phyloP scores from a whole-genome alignment of 345 rosid genomes.

The Anastatica hierochuntica region DNA sequence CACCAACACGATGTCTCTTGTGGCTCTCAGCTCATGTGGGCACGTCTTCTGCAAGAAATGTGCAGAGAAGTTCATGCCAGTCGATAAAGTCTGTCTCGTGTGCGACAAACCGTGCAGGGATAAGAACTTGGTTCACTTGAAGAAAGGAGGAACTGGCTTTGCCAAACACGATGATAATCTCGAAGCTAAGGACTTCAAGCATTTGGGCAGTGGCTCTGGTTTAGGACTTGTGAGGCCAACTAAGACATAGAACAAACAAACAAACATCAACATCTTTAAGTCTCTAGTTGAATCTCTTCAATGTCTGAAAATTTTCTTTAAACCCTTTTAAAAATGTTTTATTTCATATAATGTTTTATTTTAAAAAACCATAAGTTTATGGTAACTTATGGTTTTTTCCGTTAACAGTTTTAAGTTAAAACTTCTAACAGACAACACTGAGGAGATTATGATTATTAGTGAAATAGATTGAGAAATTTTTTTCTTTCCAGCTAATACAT shows the following conservation, averaged over 20 bases:
- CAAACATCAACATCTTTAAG: no score
- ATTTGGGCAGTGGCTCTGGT: constrained; percentile 92
- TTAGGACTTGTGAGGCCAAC: constrained; percentile 79
- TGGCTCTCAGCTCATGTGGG: constrained; percentile 85
- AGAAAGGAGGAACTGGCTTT: constrained; percentile 89
- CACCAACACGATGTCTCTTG: constrained; percentile 66
- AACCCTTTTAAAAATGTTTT: no score
- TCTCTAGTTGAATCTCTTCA: no score
- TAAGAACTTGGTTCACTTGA: constrained; percentile 57
- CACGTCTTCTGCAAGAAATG: constrained; percentile 98
- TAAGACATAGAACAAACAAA: constrained; percentile 39
- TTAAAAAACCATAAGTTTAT: no score
- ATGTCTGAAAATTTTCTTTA: no score
- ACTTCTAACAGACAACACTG: no score
- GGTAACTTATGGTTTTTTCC: no score
- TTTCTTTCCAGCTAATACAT: no score
- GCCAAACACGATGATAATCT: constrained; percentile 79
- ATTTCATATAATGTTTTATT: no score
- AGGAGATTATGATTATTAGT: no score
- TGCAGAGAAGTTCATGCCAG: constrained; percentile 61
- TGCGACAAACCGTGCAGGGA: constrained; percentile 69
- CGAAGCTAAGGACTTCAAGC: constrained; percentile 80
- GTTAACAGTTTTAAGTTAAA: no score
- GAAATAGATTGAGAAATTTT: no score
- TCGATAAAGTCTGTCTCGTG: constrained; percentile 72